phyloP scores from a whole-genome alignment of 192 early-diverging fungal genomes.

The Coemansia sp. region DNA sequence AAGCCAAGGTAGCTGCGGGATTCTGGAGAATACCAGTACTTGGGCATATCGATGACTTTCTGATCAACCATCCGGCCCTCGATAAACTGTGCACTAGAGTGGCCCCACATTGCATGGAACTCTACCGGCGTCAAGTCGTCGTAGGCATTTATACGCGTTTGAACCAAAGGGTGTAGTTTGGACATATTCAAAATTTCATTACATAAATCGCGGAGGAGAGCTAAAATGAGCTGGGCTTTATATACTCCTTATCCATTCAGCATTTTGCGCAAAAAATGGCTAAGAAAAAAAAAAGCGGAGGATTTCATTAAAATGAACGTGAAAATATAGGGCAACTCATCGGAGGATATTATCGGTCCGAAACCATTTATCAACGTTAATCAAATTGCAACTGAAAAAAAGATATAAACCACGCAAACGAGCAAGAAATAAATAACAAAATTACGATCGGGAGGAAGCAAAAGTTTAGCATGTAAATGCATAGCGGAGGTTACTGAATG shows the following conservation, averaged over 20 bases:
- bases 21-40: constrained; percentile 20
- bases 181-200: constrained; percentile 1
- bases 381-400: background rate
- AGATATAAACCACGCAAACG: background rate
- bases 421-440: background rate
- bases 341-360: background rate
- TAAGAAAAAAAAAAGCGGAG: background rate
- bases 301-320: background rate
- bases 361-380: background rate
- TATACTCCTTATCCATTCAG: no score
- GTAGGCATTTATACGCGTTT: background rate
- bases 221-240: no score
- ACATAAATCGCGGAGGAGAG: no score
- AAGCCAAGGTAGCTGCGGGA: constrained; percentile 10
- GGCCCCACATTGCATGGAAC: constrained; percentile 24
- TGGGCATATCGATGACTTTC: constrained; percentile 2
- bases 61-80: constrained; percentile 7
- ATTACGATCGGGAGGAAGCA: background rate
- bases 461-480: constrained; percentile 26
- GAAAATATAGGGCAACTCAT: background rate
- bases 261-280: constrained; percentile 2
- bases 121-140: constrained; percentile 13
- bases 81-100: constrained; percentile 9
- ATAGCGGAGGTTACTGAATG: constrained; percentile 53
- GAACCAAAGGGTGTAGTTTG: constrained; percentile 14